Percentiles rank a stretch among this genome's conserved stretches.
Evolutionary conservation across 495 filamentous ascomycete genomes (phyloP).

Genomic region (Aspergillus bridgeri): DNA sequence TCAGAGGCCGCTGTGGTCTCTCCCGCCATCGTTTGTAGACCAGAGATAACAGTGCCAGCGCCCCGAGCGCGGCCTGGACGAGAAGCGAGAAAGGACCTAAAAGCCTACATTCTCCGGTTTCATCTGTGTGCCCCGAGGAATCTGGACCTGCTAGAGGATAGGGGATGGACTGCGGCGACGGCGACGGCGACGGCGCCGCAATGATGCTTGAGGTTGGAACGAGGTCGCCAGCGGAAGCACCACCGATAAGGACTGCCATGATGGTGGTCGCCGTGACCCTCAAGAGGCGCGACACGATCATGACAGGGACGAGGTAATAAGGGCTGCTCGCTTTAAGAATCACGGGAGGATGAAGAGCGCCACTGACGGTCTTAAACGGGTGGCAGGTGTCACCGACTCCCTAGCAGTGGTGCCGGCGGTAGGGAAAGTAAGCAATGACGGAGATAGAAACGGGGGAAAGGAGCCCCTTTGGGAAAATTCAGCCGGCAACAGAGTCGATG

Average conservation of each 20-base stretch:
- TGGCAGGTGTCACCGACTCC: neutral
- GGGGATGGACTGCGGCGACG: constrained; percentile 12
- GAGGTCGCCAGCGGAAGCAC: constrained; percentile 4
- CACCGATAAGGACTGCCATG: constrained; percentile 11
- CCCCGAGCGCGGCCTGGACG: constrained; percentile 84
- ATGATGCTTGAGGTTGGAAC: constrained; percentile 2
- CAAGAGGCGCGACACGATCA: constrained; percentile 9
- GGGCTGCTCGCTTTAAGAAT: neutral
- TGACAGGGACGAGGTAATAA: neutral
- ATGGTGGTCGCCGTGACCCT: constrained; percentile 2
- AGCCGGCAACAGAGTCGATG: neutral
- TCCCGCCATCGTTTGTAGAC: constrained; percentile 94
- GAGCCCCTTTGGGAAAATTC: neutral
- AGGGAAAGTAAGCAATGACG: neutral
- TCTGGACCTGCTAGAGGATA: constrained; percentile 17
- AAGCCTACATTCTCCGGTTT: constrained; percentile 71
- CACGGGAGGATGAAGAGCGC: neutral
- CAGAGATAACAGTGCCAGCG: constrained; percentile 74
- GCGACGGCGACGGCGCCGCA: constrained; percentile 7
- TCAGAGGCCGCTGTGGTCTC: constrained; percentile 82
- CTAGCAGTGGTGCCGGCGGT: neutral
- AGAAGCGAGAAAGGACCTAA: constrained; percentile 85
- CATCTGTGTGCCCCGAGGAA: constrained; percentile 26
- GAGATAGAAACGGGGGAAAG: neutral
- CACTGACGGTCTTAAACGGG: neutral